These are phyloP conservation scores for Trematosphaeria pertusa DNA, from an alignment of 2,329 filamentous ascomycete species.

Conservation along the genomic window DNA sequence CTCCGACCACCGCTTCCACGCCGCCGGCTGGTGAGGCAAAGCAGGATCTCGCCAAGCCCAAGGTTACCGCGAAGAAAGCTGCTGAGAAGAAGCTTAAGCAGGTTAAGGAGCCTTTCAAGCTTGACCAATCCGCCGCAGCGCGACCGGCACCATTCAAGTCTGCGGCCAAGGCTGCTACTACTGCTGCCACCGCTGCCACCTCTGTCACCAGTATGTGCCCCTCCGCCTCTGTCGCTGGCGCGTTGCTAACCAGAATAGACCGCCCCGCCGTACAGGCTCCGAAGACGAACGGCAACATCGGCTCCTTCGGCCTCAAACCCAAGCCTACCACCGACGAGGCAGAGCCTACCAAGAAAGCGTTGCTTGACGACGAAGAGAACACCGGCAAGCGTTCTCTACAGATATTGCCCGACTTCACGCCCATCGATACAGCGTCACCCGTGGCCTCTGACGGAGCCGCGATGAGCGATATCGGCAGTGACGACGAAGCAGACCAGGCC, in stretches of 20 bases:
- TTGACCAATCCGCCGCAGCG: conserved; percentile 39
- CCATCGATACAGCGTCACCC: conserved; percentile 49
- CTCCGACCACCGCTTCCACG: conserved; percentile 40
- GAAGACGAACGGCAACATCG: conserved; percentile 75
- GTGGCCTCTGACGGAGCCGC: conserved; percentile 64
- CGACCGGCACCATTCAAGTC: conserved; percentile 36
- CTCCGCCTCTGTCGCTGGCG: not conserved
- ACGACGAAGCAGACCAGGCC: conserved; percentile 87
- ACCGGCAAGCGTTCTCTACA: conserved; percentile 82
- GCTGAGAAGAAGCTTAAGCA: conserved; percentile 73
- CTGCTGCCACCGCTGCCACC: conserved; percentile 26
- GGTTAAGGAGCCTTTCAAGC: conserved; percentile 45
- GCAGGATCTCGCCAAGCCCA: conserved; percentile 68
- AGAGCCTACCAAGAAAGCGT: conserved; percentile 74
- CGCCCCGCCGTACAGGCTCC: conserved; percentile 60
- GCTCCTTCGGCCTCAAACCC: conserved; percentile 79
- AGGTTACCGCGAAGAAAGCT: conserved; percentile 87
- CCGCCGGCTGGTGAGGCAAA: conserved; percentile 27
- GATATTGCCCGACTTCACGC: conserved; percentile 78
- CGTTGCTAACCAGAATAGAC: conserved; percentile 30
- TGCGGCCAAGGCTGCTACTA: conserved; percentile 35
- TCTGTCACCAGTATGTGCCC: conserved; percentile 21
- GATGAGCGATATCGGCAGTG: conserved; percentile 78
- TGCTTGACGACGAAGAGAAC: conserved; percentile 88
- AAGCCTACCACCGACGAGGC: conserved; percentile 70